These are phyloP conservation scores for Lathyrus sativus DNA, from an alignment of 306 rosid genomes.

Conservation along the genomic window DNA sequence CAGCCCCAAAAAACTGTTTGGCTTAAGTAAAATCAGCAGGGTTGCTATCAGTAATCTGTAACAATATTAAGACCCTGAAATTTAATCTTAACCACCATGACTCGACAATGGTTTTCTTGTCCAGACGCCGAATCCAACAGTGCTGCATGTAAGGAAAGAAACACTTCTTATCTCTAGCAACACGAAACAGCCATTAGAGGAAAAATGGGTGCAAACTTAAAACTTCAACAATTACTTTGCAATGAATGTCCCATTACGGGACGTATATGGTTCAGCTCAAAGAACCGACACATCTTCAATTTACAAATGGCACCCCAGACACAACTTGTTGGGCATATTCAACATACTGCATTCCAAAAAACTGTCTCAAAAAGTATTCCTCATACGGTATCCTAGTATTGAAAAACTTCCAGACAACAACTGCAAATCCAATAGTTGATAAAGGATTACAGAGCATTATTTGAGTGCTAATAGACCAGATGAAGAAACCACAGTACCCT, in stretches of 20 bases:
- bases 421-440: slow-evolving; percentile 62
- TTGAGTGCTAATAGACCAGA: slow-evolving; percentile 93
- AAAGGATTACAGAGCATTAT: slow-evolving; percentile 93
- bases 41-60: slow-evolving; percentile 11
- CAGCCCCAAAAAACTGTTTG: background rate
- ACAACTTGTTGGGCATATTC: slow-evolving; percentile 61
- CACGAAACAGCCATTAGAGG: slow-evolving; percentile 12
- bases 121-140: slow-evolving; percentile 22
- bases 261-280: slow-evolving; percentile 32
- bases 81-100: slow-evolving; percentile 9
- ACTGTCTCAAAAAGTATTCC: slow-evolving; percentile 71
- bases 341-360: slow-evolving; percentile 66
- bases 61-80: slow-evolving; percentile 10
- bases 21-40: background rate
- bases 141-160: slow-evolving; percentile 18
- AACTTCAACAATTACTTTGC: slow-evolving; percentile 15
- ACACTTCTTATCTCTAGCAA: slow-evolving; percentile 21
- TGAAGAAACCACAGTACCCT: slow-evolving; percentile 74
- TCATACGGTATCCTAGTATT: slow-evolving; percentile 65
- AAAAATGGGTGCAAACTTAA: background rate
- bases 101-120: background rate
- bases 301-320: slow-evolving; percentile 87
- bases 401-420: slow-evolving; percentile 73
- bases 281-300: slow-evolving; percentile 32
- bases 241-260: background rate